Evolutionary conservation across 2,329 filamentous ascomycete species (phyloP).

Genomic region (Grosmannia huntii): DNA sequence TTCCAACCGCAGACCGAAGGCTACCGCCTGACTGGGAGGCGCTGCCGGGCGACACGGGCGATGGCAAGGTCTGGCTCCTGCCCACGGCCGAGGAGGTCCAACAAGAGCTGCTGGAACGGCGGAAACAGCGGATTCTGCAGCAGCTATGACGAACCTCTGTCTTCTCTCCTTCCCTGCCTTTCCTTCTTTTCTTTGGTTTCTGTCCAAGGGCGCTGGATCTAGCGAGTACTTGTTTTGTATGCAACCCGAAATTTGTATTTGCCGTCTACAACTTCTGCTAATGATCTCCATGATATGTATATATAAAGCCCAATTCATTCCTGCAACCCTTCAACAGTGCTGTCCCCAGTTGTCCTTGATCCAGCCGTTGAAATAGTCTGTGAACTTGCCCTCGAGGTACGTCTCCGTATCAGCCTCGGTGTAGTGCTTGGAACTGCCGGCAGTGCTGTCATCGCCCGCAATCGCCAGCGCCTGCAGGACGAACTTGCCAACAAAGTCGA

Average conservation of each 20-base stretch:
- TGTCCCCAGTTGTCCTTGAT: conserved; percentile 45
- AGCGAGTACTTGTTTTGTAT: neutral
- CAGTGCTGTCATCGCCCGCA: conserved; percentile 26
- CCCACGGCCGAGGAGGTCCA: conserved; percentile 89
- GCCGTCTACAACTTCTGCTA: neutral
- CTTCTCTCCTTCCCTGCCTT: neutral
- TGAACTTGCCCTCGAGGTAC: conserved; percentile 43
- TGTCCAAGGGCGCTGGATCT: neutral
- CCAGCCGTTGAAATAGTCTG: conserved; percentile 43
- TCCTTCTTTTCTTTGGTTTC: neutral
- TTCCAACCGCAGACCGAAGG: conserved; percentile 30
- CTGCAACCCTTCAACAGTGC: conserved; percentile 23
- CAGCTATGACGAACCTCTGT: conserved; percentile 31
- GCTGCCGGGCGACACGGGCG: conserved; percentile 74
- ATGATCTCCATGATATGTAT: neutral
- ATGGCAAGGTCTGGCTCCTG: conserved; percentile 70
- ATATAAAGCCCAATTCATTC: neutral
- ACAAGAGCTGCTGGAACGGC: conserved; percentile 77
- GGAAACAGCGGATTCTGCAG: conserved; percentile 71
- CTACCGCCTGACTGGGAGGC: conserved; percentile 65
- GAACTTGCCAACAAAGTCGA: conserved; percentile 82
- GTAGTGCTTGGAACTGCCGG: conserved; percentile 22
- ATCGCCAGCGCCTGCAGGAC: conserved; percentile 55
- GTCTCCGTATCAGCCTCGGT: conserved; percentile 30
- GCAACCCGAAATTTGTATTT: too few species aligned